Evolutionary conservation across 805 yeast genomes (phyloP).

Genomic region (Sugiyamaella americana): DNA sequence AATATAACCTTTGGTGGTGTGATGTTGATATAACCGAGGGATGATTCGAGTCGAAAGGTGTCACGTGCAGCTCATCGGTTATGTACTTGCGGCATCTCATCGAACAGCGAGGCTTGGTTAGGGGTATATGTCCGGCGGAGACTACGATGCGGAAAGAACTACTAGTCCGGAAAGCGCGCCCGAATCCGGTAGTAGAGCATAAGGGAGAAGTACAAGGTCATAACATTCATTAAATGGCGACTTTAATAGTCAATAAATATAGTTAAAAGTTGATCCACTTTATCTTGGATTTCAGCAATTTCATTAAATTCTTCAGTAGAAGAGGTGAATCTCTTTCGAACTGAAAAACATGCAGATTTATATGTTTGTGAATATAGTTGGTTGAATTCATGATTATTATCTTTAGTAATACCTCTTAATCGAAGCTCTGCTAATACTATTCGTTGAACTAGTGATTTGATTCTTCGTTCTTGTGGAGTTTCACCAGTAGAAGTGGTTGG

Average conservation of each 20-base stretch:
- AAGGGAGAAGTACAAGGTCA: no score
- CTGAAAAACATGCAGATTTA: conserved; percentile 25
- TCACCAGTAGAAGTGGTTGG: neutral
- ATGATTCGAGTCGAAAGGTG: no score
- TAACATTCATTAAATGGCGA: no score
- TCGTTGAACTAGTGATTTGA: conserved; percentile 22
- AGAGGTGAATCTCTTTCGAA: conserved; percentile 17
- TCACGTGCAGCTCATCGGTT: no score
- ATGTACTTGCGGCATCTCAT: no score
- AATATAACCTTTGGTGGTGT: no score
- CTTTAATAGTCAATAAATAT: conserved; percentile 7
- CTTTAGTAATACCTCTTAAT: conserved; percentile 29
- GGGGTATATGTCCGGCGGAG: no score
- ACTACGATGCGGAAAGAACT: no score
- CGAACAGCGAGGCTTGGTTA: no score
- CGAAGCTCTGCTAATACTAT: conserved; percentile 33
- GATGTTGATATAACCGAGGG: no score
- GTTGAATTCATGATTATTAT: conserved; percentile 24
- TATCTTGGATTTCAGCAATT: conserved; percentile 18
- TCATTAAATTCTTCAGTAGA: neutral
- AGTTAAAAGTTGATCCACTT: conserved; percentile 19
- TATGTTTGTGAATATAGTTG: conserved; percentile 26
- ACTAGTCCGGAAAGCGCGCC: no score
- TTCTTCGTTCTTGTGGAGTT: conserved; percentile 7
- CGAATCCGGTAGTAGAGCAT: no score